Evolutionary conservation across 176 grass and related monocot genomes (phyloP), one percentile per base, ranked within the genome.

Genomic region (Canna indica): DNA sequence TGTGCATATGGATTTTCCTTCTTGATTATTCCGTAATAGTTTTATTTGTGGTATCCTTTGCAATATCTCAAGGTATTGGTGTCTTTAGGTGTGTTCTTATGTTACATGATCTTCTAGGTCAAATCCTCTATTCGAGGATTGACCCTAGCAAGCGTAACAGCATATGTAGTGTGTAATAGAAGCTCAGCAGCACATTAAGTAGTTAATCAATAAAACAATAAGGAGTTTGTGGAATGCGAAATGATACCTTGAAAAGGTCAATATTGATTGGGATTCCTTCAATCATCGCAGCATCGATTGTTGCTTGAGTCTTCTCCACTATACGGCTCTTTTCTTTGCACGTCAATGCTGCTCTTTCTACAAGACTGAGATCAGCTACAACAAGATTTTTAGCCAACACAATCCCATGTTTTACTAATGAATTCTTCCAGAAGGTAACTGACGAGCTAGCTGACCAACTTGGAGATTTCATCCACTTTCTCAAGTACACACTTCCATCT

Each of bases 261-360:
- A 97, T 97, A 79, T 97, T 97, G 79, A 88, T 90, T 81, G 93
- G 93, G 82, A 97, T 97, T 74, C 93, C 93, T 97, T 97, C 72
- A 35, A 96, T 87, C 69, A 86, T 92, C 71, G 93, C 93, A 59
- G 93, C 93, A 81, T 84, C 84, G 83, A 97, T 90, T 76, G 93
- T 97, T 1, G 86, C 93, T 30, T 78, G 81, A 77, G 86, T 97
- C 77, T 77, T 89, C 73, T 97, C 86, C 74, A 90, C 81, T 68
- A 97, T 76, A 59, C 77, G 80, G 46, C 84, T 91, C 70, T 64
- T 91, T 82, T 92, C 86, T 90, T 87, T 97, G 76, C 86, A 97
- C 29, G 76, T 44, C 79, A 77, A 73, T 81, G 83, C 71, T 2
- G 93, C 93, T 53, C 83, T 90, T 41, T 90, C 84, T 74, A 87